These are phyloP conservation scores for Phytophthora parvispora DNA, from an alignment of 352 stramenopile species.

Conservation along the genomic window DNA sequence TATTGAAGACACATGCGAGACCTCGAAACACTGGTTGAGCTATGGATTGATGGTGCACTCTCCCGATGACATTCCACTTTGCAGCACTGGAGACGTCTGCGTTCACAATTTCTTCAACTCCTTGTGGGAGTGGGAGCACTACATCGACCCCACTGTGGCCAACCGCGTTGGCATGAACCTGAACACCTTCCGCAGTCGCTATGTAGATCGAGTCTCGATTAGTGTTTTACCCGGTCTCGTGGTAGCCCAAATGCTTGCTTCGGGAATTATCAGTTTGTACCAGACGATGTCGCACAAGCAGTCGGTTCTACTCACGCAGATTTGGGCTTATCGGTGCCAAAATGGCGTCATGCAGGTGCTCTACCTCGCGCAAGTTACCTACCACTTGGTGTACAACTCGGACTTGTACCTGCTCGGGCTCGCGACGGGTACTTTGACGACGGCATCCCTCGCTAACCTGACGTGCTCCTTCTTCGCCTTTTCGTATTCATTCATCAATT, in stretches of 20 bases:
- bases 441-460: constrained; percentile 24
- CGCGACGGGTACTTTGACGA: constrained; percentile 28
- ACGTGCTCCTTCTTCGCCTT: constrained; percentile 32
- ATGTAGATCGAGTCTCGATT: constrained; percentile 24
- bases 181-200: constrained; percentile 26
- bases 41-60: constrained; percentile 35
- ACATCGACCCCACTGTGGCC: neutral
- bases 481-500: constrained; percentile 23
- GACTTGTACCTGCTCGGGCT: constrained; percentile 31
- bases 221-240: constrained; percentile 32
- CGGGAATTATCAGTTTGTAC: constrained; percentile 26
- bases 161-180: constrained; percentile 21
- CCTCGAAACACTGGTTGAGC: constrained; percentile 13
- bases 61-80: constrained; percentile 31
- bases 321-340: constrained; percentile 39
- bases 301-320: constrained; percentile 33
- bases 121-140: constrained; percentile 29
- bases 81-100: constrained; percentile 23
- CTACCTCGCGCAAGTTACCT: constrained; percentile 27
- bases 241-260: constrained; percentile 29
- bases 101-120: constrained; percentile 38
- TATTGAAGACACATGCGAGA: constrained; percentile 24
- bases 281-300: constrained; percentile 32
- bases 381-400: constrained; percentile 29
- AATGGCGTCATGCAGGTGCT: constrained; percentile 30